Evolutionary conservation across 176 grass and related monocot species (phyloP).

Genomic region (Cenchrus fungigraminus): DNA sequence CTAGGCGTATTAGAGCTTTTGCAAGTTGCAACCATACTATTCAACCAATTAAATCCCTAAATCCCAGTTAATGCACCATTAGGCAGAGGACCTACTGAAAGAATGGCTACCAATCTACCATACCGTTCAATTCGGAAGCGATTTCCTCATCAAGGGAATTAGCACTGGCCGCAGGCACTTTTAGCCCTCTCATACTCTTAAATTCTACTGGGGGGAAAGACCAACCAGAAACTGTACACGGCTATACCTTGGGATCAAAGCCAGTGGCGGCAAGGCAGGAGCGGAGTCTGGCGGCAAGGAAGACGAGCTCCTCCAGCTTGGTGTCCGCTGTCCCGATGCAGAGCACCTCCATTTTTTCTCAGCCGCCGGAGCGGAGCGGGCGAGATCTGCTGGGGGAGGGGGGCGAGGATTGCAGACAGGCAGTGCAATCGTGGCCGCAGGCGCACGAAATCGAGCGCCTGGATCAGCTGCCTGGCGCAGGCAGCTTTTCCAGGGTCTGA

Average conservation of each 20-base stretch:
- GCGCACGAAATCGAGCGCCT: too few relatives aligned
- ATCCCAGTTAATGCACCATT: not conserved
- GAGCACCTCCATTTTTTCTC: slow-evolving; percentile 54
- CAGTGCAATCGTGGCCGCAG: not conserved
- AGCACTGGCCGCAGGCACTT: not conserved
- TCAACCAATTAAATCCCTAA: not conserved
- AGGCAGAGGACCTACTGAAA: not conserved
- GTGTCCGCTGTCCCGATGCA: slow-evolving; percentile 95
- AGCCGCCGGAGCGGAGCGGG: not conserved
- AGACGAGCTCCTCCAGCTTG: slow-evolving; percentile 90
- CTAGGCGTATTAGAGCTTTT: not conserved
- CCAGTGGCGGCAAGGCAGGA: slow-evolving; percentile 44
- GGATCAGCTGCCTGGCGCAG: too few relatives aligned
- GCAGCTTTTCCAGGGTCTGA: too few relatives aligned
- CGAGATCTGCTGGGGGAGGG: slow-evolving; percentile 20
- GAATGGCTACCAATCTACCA: too few relatives aligned
- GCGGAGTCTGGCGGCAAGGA: slow-evolving; percentile 63
- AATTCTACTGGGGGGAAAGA: not conserved
- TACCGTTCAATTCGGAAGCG: not conserved
- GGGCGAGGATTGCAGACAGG: not conserved
- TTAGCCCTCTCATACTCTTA: not conserved
- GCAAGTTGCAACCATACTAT: not conserved
- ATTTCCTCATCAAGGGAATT: not conserved
- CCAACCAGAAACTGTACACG: not conserved
- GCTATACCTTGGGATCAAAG: slow-evolving; percentile 21